Evolutionary conservation across 805 yeast genomes (phyloP).

Genomic region (Pichia membranifaciens): DNA sequence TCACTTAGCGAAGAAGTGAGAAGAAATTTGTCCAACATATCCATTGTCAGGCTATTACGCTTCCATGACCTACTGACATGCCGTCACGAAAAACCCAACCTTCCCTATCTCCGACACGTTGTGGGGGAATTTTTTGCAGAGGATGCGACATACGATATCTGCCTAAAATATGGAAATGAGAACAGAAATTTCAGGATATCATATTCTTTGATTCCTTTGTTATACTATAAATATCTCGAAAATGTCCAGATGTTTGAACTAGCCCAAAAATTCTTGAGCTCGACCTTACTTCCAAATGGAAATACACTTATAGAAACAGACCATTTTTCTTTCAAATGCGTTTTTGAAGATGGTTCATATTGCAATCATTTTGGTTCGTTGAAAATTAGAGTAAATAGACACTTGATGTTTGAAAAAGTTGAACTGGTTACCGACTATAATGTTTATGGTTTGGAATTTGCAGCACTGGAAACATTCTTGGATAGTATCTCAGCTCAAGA

Average conservation of each 20-base stretch:
- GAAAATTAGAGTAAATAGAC: constrained; percentile 56
- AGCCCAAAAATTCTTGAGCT: constrained; percentile 42
- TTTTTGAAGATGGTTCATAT: constrained; percentile 66
- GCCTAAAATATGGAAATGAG: constrained; percentile 41
- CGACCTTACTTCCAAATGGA: constrained; percentile 49
- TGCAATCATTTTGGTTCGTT: constrained; percentile 57
- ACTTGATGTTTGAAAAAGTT: constrained; percentile 63
- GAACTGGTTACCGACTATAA: constrained; percentile 48
- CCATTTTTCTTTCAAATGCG: constrained; percentile 41
- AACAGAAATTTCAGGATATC: constrained; percentile 59
- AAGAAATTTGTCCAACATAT: constrained; percentile 39
- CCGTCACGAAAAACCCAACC: constrained; percentile 35
- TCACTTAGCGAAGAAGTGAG: constrained; percentile 21
- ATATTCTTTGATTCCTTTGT: constrained; percentile 58
- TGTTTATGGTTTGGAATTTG: constrained; percentile 42
- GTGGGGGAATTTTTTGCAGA: constrained; percentile 49
- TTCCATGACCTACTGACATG: constrained; percentile 38
- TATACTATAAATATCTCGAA: constrained; percentile 46
- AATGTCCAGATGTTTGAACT: constrained; percentile 50
- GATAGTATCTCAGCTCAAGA: constrained; percentile 24
- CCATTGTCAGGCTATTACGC: constrained; percentile 45
- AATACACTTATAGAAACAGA: constrained; percentile 50
- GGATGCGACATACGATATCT: constrained; percentile 41
- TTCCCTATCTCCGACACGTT: constrained; percentile 46
- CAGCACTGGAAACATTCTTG: constrained; percentile 38